These are phyloP conservation scores for Salvia miltiorrhiza DNA, from an alignment of 257 asterid genomes.

Conservation along the genomic window DNA sequence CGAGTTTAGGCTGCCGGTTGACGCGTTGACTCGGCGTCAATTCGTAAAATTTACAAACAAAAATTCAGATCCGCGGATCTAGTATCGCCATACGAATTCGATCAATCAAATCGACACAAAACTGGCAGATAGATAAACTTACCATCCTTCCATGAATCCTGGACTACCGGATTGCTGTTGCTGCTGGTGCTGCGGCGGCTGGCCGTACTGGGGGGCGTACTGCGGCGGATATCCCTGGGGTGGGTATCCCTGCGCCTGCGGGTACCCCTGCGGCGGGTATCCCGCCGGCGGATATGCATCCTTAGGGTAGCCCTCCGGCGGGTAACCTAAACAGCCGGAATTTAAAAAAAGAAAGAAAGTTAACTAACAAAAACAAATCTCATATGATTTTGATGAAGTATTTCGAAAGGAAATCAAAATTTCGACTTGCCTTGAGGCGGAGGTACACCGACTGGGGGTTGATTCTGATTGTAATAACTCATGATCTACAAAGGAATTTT, in stretches of 20 bases:
- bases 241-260: constrained; percentile 46
- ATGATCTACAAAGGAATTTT: constrained; percentile 23
- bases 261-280: constrained; percentile 64
- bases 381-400: background rate
- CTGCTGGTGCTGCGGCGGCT: constrained; percentile 52
- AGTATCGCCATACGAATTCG: background rate
- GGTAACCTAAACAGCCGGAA: constrained; percentile 42
- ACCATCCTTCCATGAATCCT: constrained; percentile 74
- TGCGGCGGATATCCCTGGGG: constrained; percentile 61
- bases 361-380: background rate
- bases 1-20: background rate
- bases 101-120: constrained; percentile 8
- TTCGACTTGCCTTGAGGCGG: constrained; percentile 57
- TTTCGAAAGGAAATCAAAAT: background rate
- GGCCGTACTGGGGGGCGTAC: constrained; percentile 60
- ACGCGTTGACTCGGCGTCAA: constrained; percentile 22
- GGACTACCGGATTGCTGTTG: constrained; percentile 39
- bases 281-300: constrained; percentile 74
- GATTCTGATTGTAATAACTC: constrained; percentile 72
- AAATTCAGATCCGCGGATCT: constrained; percentile 30
- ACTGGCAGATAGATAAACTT: background rate
- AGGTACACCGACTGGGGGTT: constrained; percentile 69
- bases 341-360: background rate
- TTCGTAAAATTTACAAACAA: constrained; percentile 9
- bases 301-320: constrained; percentile 69